Conservation (phyloP, 1,284 basidiomycete genomes). For the Gomphus sp. region DNA sequence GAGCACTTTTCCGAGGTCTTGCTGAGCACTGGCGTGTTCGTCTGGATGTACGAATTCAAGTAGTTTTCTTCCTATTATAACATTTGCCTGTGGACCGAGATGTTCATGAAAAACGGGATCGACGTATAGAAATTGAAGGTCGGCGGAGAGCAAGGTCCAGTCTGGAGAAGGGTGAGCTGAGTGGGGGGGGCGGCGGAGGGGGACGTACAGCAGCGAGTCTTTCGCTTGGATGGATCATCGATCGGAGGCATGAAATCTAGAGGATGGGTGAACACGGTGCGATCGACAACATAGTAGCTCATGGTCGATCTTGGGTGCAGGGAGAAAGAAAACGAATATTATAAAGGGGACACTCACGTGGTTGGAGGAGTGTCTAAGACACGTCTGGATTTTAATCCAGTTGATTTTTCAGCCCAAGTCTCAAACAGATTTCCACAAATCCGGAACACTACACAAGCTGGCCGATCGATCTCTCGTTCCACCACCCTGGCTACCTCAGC, state of each 20-base stretch:
- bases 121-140: slow-evolving; percentile 79
- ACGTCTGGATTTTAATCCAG: not conserved
- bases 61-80: slow-evolving; percentile 67
- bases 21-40: slow-evolving; percentile 70
- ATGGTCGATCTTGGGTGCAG: not conserved
- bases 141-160: slow-evolving; percentile 64
- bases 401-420: not conserved
- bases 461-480: not conserved
- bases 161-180: slow-evolving; percentile 34
- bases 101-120: slow-evolving; percentile 80
- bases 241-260: slow-evolving; percentile 6
- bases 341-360: not conserved
- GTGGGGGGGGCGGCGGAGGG: slow-evolving; percentile 15
- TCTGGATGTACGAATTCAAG: slow-evolving; percentile 87
- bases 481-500: not conserved
- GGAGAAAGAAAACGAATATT: not conserved
- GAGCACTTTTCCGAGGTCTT: slow-evolving; percentile 73
- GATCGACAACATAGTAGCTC: slow-evolving; percentile 2
- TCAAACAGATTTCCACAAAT: not conserved
- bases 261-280: slow-evolving; percentile 8
- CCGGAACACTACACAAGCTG: not conserved
- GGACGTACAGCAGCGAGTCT: slow-evolving; percentile 68
- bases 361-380: not conserved
- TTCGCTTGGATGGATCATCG: slow-evolving; percentile 32
- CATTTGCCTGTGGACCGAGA: slow-evolving; percentile 61